Evolutionary conservation across 148 eudicot genomes (phyloP).

Genomic region (Heliosperma pusillum): DNA sequence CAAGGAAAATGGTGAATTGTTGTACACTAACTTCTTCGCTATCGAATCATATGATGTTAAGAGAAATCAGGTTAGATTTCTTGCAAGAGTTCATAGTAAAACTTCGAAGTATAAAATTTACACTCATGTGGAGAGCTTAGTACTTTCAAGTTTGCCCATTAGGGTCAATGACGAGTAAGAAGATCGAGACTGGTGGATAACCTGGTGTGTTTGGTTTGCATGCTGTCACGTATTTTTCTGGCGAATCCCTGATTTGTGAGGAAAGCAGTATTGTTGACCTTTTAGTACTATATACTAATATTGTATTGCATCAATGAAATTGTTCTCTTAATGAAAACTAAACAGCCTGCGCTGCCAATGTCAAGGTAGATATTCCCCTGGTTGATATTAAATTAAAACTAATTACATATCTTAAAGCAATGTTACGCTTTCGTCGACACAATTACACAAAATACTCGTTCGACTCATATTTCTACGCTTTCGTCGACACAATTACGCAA

Average conservation of each 20-base stretch:
- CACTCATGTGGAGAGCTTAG: constrained; percentile 22
- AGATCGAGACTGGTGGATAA: too few relatives aligned
- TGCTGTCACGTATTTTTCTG: too few relatives aligned
- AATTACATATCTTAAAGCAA: constrained; percentile 20
- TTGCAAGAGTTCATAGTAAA: constrained; percentile 17
- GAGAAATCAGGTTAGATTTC: neutral
- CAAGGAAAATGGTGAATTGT: constrained; percentile 21
- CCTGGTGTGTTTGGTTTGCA: too few relatives aligned
- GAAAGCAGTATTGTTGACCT: too few relatives aligned
- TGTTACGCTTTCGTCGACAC: constrained; percentile 1
- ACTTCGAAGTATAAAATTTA: constrained; percentile 11
- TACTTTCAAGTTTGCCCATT: neutral
- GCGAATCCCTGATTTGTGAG: too few relatives aligned
- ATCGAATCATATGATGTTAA: constrained; percentile 22
- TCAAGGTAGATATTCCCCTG: constrained; percentile 9
- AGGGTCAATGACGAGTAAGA: too few relatives aligned
- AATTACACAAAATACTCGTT: constrained; percentile 5
- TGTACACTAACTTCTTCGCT: constrained; percentile 12
- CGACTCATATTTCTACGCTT: too few relatives aligned
- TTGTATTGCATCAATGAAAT: constrained; percentile 3
- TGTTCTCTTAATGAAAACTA: constrained; percentile 17
- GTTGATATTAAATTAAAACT: constrained; percentile 1
- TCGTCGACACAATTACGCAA: constrained; percentile 1
- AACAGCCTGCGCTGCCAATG: constrained; percentile 17
- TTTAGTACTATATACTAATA: too few relatives aligned